Evolutionary conservation across 306 rosid genomes (phyloP).

Genomic region (Cucumis sativus): DNA sequence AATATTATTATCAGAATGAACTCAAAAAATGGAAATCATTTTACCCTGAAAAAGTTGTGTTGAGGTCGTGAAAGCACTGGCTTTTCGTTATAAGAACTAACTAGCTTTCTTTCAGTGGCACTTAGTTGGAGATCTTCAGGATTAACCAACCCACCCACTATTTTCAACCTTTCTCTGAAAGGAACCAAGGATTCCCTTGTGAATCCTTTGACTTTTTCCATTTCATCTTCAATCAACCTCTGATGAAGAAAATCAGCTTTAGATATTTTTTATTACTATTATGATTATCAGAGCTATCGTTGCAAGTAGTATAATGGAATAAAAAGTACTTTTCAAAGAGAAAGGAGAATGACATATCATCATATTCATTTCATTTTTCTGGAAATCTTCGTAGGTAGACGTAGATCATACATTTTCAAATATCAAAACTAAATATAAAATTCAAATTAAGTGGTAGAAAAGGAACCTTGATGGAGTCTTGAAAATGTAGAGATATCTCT

Average conservation of each 20-base stretch:
- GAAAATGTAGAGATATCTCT: conserved; percentile 47
- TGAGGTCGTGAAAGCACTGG: conserved; percentile 96
- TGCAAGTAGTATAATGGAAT: background rate
- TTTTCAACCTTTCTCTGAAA: conserved; percentile 72
- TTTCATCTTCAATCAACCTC: conserved; percentile 63
- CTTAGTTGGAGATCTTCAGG: conserved; percentile 64
- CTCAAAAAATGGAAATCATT: background rate
- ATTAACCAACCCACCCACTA: conserved; percentile 68
- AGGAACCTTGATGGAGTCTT: conserved; percentile 49
- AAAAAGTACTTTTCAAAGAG: background rate
- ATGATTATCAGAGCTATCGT: background rate
- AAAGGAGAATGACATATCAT: background rate
- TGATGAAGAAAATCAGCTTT: conserved; percentile 19
- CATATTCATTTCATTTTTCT: background rate
- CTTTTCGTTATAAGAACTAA: conserved; percentile 68
- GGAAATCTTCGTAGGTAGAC: background rate
- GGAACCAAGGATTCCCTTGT: conserved; percentile 43
- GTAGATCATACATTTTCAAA: background rate
- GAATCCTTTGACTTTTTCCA: conserved; percentile 64
- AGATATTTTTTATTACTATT: background rate
- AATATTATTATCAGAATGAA: background rate
- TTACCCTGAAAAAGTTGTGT: conserved; percentile 62
- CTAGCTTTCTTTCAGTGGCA: conserved; percentile 65
- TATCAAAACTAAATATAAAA: background rate
- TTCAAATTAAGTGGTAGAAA: background rate